Evolutionary conservation across 139 green algal species (phyloP).

Genomic region (Axilococcus clingmanii): DNA sequence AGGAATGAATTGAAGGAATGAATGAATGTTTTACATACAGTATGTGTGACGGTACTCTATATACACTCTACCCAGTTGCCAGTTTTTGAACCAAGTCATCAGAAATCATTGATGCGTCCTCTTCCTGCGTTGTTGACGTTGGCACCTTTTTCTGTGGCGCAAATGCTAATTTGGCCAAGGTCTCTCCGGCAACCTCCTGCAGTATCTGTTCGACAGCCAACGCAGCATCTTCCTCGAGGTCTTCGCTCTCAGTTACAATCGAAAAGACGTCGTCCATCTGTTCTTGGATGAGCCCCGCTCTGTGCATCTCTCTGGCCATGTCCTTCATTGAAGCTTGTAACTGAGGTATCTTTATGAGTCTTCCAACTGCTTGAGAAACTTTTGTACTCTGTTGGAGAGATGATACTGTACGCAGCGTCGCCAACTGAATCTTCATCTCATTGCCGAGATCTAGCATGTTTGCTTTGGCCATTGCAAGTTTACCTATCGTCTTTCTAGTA

Average conservation of each 20-base stretch:
- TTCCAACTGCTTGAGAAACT: slow-evolving; percentile 71
- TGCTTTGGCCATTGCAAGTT: slow-evolving; percentile 75
- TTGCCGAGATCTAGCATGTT: slow-evolving; percentile 64
- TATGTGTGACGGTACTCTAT: no score
- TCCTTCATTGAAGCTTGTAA: slow-evolving; percentile 68
- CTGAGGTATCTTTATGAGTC: slow-evolving; percentile 63
- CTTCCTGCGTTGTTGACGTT: slow-evolving; percentile 16
- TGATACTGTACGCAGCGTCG: slow-evolving; percentile 56
- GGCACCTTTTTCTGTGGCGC: slow-evolving; percentile 17
- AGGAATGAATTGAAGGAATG: no score
- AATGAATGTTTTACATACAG: no score
- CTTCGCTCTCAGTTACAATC: slow-evolving; percentile 45
- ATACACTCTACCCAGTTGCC: no score
- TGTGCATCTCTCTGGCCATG: slow-evolving; percentile 83
- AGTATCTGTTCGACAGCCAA: slow-evolving; percentile 59
- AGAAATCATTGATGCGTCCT: no score
- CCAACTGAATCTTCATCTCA: slow-evolving; percentile 50
- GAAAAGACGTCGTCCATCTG: slow-evolving; percentile 76
- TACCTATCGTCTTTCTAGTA: slow-evolving; percentile 37
- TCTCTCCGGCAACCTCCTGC: slow-evolving; percentile 42
- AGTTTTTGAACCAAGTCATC: no score
- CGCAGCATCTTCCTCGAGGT: slow-evolving; percentile 67
- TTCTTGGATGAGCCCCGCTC: slow-evolving; percentile 83
- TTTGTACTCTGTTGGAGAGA: slow-evolving; percentile 56
- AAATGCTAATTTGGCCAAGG: slow-evolving; percentile 24